Conservation (phyloP, 306 rosid genomes). For the Morella rubra region DNA sequence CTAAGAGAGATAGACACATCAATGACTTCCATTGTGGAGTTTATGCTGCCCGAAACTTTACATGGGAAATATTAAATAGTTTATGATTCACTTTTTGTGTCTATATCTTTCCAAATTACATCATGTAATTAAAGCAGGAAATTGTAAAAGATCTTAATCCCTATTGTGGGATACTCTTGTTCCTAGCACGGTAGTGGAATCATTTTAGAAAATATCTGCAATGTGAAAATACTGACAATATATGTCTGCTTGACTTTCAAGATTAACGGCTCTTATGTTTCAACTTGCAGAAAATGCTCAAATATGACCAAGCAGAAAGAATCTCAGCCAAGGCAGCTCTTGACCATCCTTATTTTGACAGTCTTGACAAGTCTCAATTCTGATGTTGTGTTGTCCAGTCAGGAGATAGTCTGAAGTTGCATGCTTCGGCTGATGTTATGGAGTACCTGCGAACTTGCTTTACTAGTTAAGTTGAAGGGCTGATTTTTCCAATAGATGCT, state of each 20-base stretch:
- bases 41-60: too few relatives aligned
- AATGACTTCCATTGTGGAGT: too few relatives aligned
- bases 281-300: slow-evolving; percentile 78
- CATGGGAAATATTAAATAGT: too few relatives aligned
- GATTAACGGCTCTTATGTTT: slow-evolving; percentile 5
- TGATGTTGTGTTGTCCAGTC: slow-evolving; percentile 21
- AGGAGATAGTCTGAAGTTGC: slow-evolving; percentile 17
- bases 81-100: too few relatives aligned
- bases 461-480: slow-evolving; percentile 18
- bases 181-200: neutral
- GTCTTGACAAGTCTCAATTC: slow-evolving; percentile 89
- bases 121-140: too few relatives aligned
- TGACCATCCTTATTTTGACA: slow-evolving; percentile 90
- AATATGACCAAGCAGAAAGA: slow-evolving; percentile 77
- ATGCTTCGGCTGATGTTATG: neutral
- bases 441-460: slow-evolving; percentile 15
- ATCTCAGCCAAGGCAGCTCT: slow-evolving; percentile 98
- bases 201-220: neutral
- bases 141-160: too few relatives aligned
- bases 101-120: too few relatives aligned
- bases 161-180: neutral
- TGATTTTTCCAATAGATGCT: slow-evolving; percentile 10
- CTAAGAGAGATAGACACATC: too few relatives aligned
- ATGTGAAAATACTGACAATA: neutral
- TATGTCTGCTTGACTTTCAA: neutral